Conservation (phyloP, 306 rosid genomes). For the Rosa lucieae region DNA sequence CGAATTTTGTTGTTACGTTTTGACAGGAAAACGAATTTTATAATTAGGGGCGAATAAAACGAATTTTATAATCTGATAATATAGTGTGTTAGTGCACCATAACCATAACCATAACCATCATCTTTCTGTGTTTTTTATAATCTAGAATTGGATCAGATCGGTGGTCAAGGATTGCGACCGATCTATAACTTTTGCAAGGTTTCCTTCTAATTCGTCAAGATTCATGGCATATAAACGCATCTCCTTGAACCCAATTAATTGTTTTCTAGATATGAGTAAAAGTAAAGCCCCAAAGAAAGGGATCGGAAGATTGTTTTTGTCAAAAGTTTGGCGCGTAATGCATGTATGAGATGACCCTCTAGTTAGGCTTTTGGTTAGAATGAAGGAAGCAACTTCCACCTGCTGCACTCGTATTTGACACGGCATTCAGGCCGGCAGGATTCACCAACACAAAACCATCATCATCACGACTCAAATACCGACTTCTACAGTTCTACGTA, state of each 20-base stretch:
- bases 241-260: neutral
- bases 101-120: constrained; percentile 4
- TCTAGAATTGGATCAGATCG: constrained; percentile 3
- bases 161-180: constrained; percentile 33
- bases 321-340: constrained; percentile 1
- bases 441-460: neutral
- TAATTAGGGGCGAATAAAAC: neutral
- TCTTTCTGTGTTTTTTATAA: neutral
- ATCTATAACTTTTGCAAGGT: neutral
- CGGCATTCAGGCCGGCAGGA: neutral
- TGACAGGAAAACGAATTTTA: neutral
- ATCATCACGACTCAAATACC: neutral
- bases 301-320: neutral
- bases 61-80: neutral
- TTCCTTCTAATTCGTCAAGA: neutral
- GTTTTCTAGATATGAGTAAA: neutral
- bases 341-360: neutral
- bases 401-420: neutral
- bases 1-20: neutral
- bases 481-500: too few species aligned
- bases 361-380: neutral
- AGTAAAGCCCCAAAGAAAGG: neutral
- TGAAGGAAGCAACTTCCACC: neutral
- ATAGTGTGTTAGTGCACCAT: constrained; percentile 28
- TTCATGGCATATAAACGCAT: neutral